phyloP scores from a whole-genome alignment of 2,329 filamentous ascomycete species.

The Paecilomyces formosus region DNA sequence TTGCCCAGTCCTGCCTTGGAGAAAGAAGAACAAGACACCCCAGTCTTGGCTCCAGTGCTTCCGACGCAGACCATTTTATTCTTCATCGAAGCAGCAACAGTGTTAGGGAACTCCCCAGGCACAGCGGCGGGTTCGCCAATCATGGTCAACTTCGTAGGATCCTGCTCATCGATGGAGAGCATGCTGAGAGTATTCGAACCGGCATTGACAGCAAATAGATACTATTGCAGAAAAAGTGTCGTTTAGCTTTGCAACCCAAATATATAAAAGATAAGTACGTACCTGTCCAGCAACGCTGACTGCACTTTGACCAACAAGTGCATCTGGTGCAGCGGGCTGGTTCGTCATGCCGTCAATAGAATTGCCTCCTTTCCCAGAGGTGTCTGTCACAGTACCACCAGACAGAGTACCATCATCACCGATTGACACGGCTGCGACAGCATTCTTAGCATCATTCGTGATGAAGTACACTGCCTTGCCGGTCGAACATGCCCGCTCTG shows the following conservation, averaged over 20 bases:
- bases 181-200: conserved; percentile 34
- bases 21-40: conserved; percentile 30
- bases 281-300: conserved; percentile 46
- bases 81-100: conserved; percentile 29
- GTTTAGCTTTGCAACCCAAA: background rate
- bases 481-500: background rate
- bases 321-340: conserved; percentile 40
- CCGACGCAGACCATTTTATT: conserved; percentile 30
- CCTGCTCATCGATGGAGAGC: conserved; percentile 21
- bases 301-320: conserved; percentile 45
- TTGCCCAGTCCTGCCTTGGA: conserved; percentile 17
- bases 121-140: conserved; percentile 25
- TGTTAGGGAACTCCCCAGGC: conserved; percentile 33
- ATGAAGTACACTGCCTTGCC: conserved; percentile 49
- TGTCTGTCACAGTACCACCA: conserved; percentile 34
- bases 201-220: conserved; percentile 23
- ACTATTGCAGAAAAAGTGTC: conserved; percentile 2
- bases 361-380: conserved; percentile 42
- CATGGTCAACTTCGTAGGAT: conserved; percentile 21
- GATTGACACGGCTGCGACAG: conserved; percentile 46
- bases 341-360: conserved; percentile 31
- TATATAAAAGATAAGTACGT: conserved; percentile 10
- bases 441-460: conserved; percentile 46
- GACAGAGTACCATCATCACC: conserved; percentile 41
- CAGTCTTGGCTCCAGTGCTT: conserved; percentile 26